These are phyloP conservation scores for Rhipidocladum racemiflorum DNA, from an alignment of 176 grass and related monocot species.

Conservation along the genomic window DNA sequence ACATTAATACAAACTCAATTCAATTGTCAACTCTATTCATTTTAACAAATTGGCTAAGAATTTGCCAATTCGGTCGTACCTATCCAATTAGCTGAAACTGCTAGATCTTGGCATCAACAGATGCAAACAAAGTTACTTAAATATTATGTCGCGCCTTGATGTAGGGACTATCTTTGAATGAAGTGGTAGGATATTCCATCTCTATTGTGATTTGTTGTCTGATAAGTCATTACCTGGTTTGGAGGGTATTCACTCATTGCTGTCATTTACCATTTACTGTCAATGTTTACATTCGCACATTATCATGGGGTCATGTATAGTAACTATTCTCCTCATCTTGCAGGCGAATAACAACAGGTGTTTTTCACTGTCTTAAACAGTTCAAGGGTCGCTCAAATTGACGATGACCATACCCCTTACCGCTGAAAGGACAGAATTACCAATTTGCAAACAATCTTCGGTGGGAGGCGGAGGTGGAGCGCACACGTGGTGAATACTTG, in stretches of 20 bases:
- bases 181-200: not conserved
- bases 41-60: too few species aligned
- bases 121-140: not conserved
- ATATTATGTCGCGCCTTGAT: not conserved
- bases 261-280: not conserved
- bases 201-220: not conserved
- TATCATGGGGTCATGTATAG: not conserved
- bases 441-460: not conserved
- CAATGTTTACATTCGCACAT: not conserved
- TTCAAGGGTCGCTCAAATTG: constrained; percentile 33
- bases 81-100: too few species aligned
- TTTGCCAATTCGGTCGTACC: too few species aligned
- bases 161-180: not conserved
- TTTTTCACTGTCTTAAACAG: constrained; percentile 42
- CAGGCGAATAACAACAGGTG: constrained; percentile 22
- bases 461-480: not conserved
- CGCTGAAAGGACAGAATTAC: constrained; percentile 8
- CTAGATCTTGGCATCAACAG: too few species aligned
- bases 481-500: not conserved
- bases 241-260: not conserved
- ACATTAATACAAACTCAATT: too few species aligned
- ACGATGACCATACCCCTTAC: constrained; percentile 31
- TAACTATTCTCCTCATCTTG: not conserved
- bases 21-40: too few species aligned
- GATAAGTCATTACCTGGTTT: not conserved